A percentile compares a stretch with the other conserved stretches of the same genome.
Evolutionary conservation across 352 stramenopile species (phyloP).

Genomic region (Pythium monospermum): DNA sequence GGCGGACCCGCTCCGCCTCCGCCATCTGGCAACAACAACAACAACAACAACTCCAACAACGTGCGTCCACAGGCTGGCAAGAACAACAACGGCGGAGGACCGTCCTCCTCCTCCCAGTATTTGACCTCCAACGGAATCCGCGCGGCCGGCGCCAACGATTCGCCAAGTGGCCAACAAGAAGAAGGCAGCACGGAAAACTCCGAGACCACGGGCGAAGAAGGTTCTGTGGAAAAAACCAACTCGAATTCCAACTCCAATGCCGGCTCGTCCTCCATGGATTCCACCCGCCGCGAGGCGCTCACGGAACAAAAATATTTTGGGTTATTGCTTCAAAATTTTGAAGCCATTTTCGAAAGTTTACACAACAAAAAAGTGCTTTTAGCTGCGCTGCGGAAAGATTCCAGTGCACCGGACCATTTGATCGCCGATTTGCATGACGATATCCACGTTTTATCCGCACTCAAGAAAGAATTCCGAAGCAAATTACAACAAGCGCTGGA

Average conservation of each 20-base stretch:
- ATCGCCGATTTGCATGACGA: constrained; percentile 75
- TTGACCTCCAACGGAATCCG: constrained; percentile 13
- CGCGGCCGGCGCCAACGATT: neutral
- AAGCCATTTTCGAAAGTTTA: constrained; percentile 78
- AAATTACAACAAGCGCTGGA: constrained; percentile 59
- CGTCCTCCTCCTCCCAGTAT: constrained; percentile 13
- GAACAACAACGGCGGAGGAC: constrained; percentile 1
- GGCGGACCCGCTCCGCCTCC: neutral
- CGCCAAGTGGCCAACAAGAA: constrained; percentile 20
- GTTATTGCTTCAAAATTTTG: constrained; percentile 77
- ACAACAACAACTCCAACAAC: neutral
- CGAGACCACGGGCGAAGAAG: constrained; percentile 74
- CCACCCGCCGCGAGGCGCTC: constrained; percentile 47
- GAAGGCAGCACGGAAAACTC: constrained; percentile 67
- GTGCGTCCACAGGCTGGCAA: neutral
- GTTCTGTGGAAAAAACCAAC: constrained; percentile 45
- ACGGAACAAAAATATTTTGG: constrained; percentile 79
- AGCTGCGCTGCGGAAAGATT: constrained; percentile 63
- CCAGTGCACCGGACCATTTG: constrained; percentile 57
- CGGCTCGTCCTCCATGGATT: constrained; percentile 33
- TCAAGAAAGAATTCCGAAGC: constrained; percentile 79
- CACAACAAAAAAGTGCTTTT: constrained; percentile 84
- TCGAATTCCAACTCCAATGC: constrained; percentile 39
- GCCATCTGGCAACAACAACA: neutral
- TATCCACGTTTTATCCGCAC: constrained; percentile 72